Conservation (phyloP, 805 yeast species). For the Grigorovia yakushimaensis region DNA sequence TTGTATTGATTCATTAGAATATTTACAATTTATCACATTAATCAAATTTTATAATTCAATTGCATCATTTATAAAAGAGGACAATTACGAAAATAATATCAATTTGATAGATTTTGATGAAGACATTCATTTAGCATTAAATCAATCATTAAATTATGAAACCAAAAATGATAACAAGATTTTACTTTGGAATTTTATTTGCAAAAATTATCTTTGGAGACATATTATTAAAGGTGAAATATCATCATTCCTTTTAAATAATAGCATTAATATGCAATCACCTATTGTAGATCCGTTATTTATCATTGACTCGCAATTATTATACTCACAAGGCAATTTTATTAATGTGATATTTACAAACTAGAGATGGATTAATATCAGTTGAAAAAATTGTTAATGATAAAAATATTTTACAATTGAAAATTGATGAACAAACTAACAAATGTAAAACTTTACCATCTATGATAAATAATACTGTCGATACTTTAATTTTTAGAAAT, state of each 20-base stretch:
- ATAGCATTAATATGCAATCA: slow-evolving; percentile 8
- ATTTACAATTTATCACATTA: slow-evolving; percentile 16
- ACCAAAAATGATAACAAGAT: slow-evolving; percentile 14
- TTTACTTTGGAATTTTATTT: slow-evolving; percentile 22
- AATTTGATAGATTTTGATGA: slow-evolving; percentile 18
- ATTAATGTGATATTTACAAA: slow-evolving; percentile 22
- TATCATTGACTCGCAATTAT: slow-evolving; percentile 12
- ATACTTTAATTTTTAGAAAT: slow-evolving; percentile 23
- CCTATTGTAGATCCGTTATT: slow-evolving; percentile 21
- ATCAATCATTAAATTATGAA: slow-evolving; percentile 21
- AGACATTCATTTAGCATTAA: slow-evolving; percentile 22
- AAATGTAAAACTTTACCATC: slow-evolving; percentile 20
- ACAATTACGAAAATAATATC: slow-evolving; percentile 6
- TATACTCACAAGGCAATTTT: slow-evolving; percentile 17
- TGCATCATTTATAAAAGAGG: slow-evolving; percentile 5
- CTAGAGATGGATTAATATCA: slow-evolving; percentile 17
- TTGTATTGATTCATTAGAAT: slow-evolving; percentile 10
- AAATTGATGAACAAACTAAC: slow-evolving; percentile 14
- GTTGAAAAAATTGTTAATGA: slow-evolving; percentile 12
- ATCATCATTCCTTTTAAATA: slow-evolving; percentile 13
- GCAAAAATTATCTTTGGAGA: slow-evolving; percentile 24
- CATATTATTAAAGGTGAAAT: slow-evolving; percentile 22
- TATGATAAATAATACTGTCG: slow-evolving; percentile 17
- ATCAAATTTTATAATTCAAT: slow-evolving; percentile 15
- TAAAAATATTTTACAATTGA: slow-evolving; percentile 13